Conservation (phyloP, 179 eudicot species). For the Amaranthus tricolor region DNA sequence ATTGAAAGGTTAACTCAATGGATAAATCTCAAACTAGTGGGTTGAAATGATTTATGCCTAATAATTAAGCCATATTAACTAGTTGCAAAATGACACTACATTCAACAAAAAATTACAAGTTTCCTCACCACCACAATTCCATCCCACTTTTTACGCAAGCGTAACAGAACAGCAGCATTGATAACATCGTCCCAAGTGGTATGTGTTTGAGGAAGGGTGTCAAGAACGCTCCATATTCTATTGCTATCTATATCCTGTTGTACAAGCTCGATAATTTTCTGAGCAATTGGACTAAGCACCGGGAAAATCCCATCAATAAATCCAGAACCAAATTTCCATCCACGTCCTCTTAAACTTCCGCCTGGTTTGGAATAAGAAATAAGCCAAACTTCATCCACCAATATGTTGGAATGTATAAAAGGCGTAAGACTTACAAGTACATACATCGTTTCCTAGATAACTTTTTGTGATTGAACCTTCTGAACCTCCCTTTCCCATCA, state of each 20-base stretch:
- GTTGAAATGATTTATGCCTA: background rate
- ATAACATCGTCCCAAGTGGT: constrained; percentile 78
- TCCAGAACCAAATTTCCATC: constrained; percentile 92
- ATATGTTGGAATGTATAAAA: background rate
- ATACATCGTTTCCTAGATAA: constrained; percentile 74
- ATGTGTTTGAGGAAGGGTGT: constrained; percentile 59
- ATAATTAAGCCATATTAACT: background rate
- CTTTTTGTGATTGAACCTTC: constrained; percentile 58
- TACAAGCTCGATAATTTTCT: constrained; percentile 55
- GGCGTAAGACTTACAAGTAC: constrained; percentile 18
- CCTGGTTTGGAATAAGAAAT: constrained; percentile 33
- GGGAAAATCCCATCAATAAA: constrained; percentile 91
- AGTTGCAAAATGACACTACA: background rate
- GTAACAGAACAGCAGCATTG: constrained; percentile 68
- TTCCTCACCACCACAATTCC: constrained; percentile 52
- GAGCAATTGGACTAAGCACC: constrained; percentile 68
- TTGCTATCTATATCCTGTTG: constrained; percentile 48
- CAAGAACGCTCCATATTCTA: constrained; percentile 58
- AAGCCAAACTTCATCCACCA: constrained; percentile 1
- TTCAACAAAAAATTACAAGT: background rate
- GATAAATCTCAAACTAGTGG: background rate
- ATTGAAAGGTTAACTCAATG: background rate
- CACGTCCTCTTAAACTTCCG: constrained; percentile 76
- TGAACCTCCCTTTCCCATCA: constrained; percentile 57
- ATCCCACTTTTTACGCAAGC: constrained; percentile 70